These are phyloP conservation scores for Eucalyptus rudis DNA, from an alignment of 345 rosid genomes.

Conservation along the genomic window DNA sequence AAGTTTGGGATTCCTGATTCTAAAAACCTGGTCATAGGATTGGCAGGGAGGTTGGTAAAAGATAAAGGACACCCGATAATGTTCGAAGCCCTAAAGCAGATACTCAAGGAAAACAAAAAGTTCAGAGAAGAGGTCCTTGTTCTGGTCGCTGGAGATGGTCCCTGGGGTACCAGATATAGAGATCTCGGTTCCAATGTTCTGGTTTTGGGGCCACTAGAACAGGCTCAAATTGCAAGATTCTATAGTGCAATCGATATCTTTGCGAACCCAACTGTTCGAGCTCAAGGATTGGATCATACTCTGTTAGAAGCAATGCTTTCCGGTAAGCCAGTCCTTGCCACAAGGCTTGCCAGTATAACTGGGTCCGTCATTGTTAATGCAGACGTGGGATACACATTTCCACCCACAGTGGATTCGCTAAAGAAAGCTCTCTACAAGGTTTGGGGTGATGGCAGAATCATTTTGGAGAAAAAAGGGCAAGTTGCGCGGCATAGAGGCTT, in stretches of 20 bases:
- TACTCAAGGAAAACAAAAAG: conserved; percentile 30
- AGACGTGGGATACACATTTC: conserved; percentile 64
- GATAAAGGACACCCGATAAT: conserved; percentile 84
- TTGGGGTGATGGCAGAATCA: conserved; percentile 45
- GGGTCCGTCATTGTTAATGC: conserved; percentile 53
- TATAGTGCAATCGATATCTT: conserved; percentile 79
- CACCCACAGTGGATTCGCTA: conserved; percentile 57
- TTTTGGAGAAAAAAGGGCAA: conserved; percentile 51
- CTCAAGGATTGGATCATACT: conserved; percentile 90
- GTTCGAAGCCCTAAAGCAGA: conserved; percentile 61
- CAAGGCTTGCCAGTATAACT: conserved; percentile 77
- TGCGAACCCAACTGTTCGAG: conserved; percentile 79
- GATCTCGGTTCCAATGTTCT: conserved; percentile 52
- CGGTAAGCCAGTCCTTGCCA: conserved; percentile 71
- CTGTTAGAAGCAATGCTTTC: conserved; percentile 82
- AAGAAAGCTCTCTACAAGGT: conserved; percentile 35
- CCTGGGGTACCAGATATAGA: conserved; percentile 78
- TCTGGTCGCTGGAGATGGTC: conserved; percentile 90
- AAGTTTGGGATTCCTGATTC: conserved; percentile 34
- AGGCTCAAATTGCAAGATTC: conserved; percentile 56
- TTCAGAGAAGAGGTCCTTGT: conserved; percentile 34
- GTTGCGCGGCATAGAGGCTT: conserved; percentile 51
- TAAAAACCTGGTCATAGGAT: conserved; percentile 46
- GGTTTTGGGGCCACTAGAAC: conserved; percentile 79
- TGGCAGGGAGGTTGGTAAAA: conserved; percentile 88